Evolutionary conservation across 345 rosid genomes (phyloP).

Genomic region (Lumnitzera littorea): DNA sequence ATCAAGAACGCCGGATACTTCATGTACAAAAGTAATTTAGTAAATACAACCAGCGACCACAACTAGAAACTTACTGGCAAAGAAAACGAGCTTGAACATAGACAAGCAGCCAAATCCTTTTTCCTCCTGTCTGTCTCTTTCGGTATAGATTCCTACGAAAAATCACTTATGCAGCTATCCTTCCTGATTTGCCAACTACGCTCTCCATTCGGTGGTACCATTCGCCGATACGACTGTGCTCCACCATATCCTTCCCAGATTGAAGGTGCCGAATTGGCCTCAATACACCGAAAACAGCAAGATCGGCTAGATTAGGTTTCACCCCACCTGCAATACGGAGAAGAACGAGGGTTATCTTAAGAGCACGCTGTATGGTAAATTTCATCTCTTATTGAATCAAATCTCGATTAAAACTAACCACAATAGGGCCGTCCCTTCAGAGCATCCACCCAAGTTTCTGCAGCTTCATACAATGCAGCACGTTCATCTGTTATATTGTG

Average conservation of each 20-base stretch:
- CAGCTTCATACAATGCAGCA: constrained; percentile 78
- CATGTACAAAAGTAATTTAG: too few relatives aligned
- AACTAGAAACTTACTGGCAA: too few relatives aligned
- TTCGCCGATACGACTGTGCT: constrained; percentile 74
- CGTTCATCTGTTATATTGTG: constrained; percentile 89
- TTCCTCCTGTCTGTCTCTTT: too few relatives aligned
- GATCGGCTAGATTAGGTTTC: constrained; percentile 87
- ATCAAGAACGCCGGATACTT: too few relatives aligned
- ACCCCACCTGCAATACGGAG: constrained; percentile 42
- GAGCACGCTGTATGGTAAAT: too few relatives aligned
- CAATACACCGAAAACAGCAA: constrained; percentile 81
- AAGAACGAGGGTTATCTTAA: too few relatives aligned
- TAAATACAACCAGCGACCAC: too few relatives aligned
- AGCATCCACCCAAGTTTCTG: constrained; percentile 89
- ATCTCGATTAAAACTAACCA: constrained; percentile 6
- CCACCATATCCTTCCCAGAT: constrained; percentile 89
- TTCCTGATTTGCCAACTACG: constrained; percentile 55
- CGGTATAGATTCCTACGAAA: too few relatives aligned
- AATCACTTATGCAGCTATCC: constrained; percentile 27
- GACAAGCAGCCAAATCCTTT: too few relatives aligned
- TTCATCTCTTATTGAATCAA: background rate
- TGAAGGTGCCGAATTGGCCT: constrained; percentile 77
- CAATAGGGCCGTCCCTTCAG: constrained; percentile 42
- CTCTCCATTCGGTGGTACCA: constrained; percentile 79
- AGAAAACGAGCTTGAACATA: too few relatives aligned